Evolutionary conservation across 108 stramenopile species (phyloP).

Genomic region (Schizochytrium sp.): DNA sequence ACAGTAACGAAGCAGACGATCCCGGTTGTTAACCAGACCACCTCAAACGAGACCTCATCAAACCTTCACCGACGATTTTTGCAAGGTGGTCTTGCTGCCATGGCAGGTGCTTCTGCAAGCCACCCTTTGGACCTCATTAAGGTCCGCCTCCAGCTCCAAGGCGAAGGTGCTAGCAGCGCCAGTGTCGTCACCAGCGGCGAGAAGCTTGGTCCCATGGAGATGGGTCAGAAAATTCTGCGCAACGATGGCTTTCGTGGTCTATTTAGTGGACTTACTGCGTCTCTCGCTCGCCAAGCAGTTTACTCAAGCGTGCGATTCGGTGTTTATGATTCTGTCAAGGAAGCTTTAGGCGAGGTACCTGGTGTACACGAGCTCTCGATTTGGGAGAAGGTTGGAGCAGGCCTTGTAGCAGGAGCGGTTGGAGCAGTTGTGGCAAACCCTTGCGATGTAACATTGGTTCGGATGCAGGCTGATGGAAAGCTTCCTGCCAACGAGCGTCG

Average conservation of each 20-base stretch:
- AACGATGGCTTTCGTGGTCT: conserved; percentile 39
- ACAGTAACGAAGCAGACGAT: no score
- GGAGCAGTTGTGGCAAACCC: conserved; percentile 61
- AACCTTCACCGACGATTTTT: conserved; percentile 34
- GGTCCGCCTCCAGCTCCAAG: conserved; percentile 58
- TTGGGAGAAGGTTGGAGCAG: not conserved
- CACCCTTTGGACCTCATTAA: conserved; percentile 63
- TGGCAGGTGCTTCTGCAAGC: conserved; percentile 44
- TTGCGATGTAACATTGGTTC: conserved; percentile 58
- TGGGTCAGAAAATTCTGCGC: not conserved
- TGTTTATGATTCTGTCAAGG: conserved; percentile 58
- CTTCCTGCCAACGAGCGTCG: not conserved
- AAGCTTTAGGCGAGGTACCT: conserved; percentile 40
- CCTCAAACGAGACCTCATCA: not conserved
- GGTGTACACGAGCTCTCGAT: conserved; percentile 4
- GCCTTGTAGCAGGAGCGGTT: conserved; percentile 43
- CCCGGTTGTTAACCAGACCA: not conserved
- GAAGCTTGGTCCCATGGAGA: not conserved
- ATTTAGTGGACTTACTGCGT: conserved; percentile 31
- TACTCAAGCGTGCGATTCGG: conserved; percentile 61
- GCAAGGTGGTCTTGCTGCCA: conserved; percentile 45
- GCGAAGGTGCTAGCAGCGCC: not conserved
- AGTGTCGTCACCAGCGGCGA: not conserved
- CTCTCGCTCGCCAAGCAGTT: conserved; percentile 51
- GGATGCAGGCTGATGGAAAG: conserved; percentile 62